These are phyloP conservation scores for Heterobasidion parviporum DNA, from an alignment of 1,284 basidiomycete genomes.

Conservation along the genomic window DNA sequence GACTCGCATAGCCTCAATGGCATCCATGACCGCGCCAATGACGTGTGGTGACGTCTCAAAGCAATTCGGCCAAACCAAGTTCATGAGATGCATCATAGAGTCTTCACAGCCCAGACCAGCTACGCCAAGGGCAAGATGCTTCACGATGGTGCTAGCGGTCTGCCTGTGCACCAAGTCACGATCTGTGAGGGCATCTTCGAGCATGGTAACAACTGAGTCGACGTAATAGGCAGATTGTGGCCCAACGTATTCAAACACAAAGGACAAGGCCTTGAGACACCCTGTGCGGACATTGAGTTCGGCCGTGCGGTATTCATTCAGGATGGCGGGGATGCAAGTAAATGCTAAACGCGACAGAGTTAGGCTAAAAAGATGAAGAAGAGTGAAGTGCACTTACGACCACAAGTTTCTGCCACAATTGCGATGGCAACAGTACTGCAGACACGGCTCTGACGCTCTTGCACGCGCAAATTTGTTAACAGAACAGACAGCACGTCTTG, in stretches of 20 bases:
- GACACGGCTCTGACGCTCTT: constrained; percentile 98
- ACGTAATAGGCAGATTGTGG: constrained; percentile 98
- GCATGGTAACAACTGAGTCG: constrained; percentile 94
- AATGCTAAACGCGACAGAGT: constrained; percentile 56
- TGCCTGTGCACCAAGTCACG: constrained; percentile 98
- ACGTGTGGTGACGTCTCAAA: constrained; percentile 99
- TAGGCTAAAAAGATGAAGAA: constrained; percentile 6
- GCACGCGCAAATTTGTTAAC: constrained; percentile 93
- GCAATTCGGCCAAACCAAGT: constrained; percentile 98
- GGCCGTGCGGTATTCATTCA: constrained; percentile 97
- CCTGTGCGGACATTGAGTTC: constrained; percentile 99
- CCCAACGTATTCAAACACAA: constrained; percentile 99
- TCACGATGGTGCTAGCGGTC: constrained; percentile 98
- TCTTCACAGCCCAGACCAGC: constrained; percentile 97
- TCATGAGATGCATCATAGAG: constrained; percentile 95
- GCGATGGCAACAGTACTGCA: constrained; percentile 98
- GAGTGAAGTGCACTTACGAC: constrained; percentile 49
- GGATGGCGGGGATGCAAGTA: constrained; percentile 97
- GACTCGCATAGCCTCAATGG: constrained; percentile 94
- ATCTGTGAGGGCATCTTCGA: constrained; percentile 97
- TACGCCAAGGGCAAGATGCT: constrained; percentile 95
- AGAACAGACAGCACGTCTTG: constrained; percentile 97
- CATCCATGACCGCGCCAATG: constrained; percentile 95
- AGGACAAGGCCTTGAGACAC: constrained; percentile 96
- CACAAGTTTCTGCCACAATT: constrained; percentile 95